These are phyloP conservation scores for Tricholoma sp. DNA, from an alignment of 768 basidiomycete species.

Conservation along the genomic window DNA sequence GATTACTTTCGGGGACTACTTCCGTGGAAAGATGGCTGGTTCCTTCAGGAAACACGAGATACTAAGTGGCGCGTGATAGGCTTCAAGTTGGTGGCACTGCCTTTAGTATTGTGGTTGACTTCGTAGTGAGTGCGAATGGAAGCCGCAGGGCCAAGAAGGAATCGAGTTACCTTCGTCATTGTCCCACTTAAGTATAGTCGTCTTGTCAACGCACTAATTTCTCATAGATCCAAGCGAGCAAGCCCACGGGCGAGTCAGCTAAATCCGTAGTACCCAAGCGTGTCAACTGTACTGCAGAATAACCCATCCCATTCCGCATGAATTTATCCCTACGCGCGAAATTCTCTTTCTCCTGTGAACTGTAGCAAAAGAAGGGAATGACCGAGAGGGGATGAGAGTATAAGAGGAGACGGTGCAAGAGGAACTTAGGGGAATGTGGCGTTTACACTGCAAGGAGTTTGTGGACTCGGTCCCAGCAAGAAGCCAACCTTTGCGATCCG, in stretches of 20 bases:
- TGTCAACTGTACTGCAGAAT: conserved; percentile 39
- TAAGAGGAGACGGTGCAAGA: conserved; percentile 18
- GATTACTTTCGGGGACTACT: conserved; percentile 14
- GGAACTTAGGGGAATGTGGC: conserved; percentile 18
- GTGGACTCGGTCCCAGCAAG: not conserved
- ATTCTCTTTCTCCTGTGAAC: conserved; percentile 27
- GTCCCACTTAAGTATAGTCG: conserved; percentile 47
- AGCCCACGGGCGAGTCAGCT: conserved; percentile 36
- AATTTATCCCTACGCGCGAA: conserved; percentile 26
- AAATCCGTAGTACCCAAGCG: conserved; percentile 49
- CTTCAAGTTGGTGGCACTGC: conserved; percentile 1
- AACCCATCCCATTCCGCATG: conserved; percentile 27
- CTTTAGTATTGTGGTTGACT: too few species aligned
- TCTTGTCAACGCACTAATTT: conserved; percentile 48
- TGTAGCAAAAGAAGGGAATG: conserved; percentile 13
- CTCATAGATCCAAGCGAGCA: conserved; percentile 51
- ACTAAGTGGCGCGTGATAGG: conserved; percentile 41
- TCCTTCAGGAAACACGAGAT: conserved; percentile 51
- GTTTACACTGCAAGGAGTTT: not conserved
- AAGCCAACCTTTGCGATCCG: too few species aligned
- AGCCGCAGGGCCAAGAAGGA: conserved; percentile 58
- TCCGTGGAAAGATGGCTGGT: conserved; percentile 23
- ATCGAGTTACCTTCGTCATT: conserved; percentile 53
- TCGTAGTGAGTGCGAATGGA: conserved; percentile 60
- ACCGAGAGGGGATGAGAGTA: conserved; percentile 22